These are phyloP conservation scores for Chaetoceros tenuissimus DNA, from an alignment of 108 stramenopile species.

Conservation along the genomic window DNA sequence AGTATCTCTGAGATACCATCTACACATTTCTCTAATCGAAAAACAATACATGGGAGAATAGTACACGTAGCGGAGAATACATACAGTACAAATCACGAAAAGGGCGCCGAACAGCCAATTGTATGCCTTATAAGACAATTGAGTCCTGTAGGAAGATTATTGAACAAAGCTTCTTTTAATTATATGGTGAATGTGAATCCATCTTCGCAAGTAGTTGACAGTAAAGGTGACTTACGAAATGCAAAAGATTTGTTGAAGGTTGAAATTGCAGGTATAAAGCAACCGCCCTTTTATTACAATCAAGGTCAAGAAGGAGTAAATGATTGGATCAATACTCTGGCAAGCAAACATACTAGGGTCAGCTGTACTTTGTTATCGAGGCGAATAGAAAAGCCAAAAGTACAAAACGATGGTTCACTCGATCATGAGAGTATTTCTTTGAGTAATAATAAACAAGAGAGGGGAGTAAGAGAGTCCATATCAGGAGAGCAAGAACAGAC, in stretches of 20 bases:
- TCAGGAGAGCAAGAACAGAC: slow-evolving; percentile 13
- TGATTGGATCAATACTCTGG: slow-evolving; percentile 34
- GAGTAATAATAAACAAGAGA: neutral
- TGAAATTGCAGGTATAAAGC: slow-evolving; percentile 25
- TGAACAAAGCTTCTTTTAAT: slow-evolving; percentile 49
- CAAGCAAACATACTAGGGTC: slow-evolving; percentile 32
- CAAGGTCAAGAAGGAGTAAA: slow-evolving; percentile 9
- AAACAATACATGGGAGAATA: slow-evolving; percentile 55
- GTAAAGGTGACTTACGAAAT: slow-evolving; percentile 4
- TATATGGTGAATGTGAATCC: slow-evolving; percentile 23
- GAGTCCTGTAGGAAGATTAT: slow-evolving; percentile 53
- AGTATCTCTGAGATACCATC: slow-evolving; percentile 54
- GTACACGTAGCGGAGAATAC: slow-evolving; percentile 27
- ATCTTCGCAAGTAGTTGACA: neutral
- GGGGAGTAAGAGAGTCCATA: neutral
- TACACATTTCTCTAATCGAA: slow-evolving; percentile 35
- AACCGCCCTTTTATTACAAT: slow-evolving; percentile 4
- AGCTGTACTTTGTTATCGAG: slow-evolving; percentile 51
- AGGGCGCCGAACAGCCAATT: slow-evolving; percentile 18
- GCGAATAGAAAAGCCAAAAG: slow-evolving; percentile 7
- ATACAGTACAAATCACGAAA: neutral
- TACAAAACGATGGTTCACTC: neutral
- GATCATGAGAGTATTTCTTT: too few species aligned
- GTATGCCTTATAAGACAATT: slow-evolving; percentile 49
- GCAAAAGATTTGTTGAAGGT: slow-evolving; percentile 14